Evolutionary conservation across 2,329 filamentous ascomycete genomes (phyloP).

Genomic region (Ramularia collo-cygni): DNA sequence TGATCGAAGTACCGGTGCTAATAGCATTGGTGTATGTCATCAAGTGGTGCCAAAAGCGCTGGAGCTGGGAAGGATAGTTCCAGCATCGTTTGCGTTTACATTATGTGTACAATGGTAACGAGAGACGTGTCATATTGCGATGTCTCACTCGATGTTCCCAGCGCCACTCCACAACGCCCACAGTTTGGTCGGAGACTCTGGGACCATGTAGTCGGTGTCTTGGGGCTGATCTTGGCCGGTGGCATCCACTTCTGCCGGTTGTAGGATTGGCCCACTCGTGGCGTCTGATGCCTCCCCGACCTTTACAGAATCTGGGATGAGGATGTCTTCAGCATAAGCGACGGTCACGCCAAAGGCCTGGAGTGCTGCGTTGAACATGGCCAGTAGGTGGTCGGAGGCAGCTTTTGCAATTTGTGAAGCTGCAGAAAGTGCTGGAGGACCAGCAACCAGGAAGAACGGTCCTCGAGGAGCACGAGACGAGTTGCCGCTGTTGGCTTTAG

Average conservation of each 20-base stretch:
- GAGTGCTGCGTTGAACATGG: too few relatives aligned
- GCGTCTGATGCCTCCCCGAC: conserved; percentile 6
- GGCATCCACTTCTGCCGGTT: conserved; percentile 1
- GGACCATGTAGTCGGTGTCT: conserved; percentile 7
- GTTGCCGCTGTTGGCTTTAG: conserved; percentile 1
- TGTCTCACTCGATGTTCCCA: too few relatives aligned
- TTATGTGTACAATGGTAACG: too few relatives aligned
- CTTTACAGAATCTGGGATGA: conserved; percentile 16
- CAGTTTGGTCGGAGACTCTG: conserved; percentile 31
- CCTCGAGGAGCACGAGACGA: conserved; percentile 4
- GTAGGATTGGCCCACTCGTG: background rate
- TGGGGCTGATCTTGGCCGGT: background rate
- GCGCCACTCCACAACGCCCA: conserved; percentile 27
- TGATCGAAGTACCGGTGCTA: conserved; percentile 81
- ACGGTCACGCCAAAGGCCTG: conserved; percentile 13
- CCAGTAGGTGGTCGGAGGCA: conserved; percentile 14
- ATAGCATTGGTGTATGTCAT: conserved; percentile 70
- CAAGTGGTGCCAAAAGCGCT: conserved; percentile 50
- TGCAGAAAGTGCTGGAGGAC: conserved; percentile 4
- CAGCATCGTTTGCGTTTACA: too few relatives aligned
- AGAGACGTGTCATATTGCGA: too few relatives aligned
- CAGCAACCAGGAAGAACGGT: conserved; percentile 18
- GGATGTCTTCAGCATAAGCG: conserved; percentile 16
- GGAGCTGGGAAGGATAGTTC: conserved; percentile 43
- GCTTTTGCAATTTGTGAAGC: conserved; percentile 13